Evolutionary conservation across 768 basidiomycete species (phyloP), one percentile per base, ranked within the genome.

Genomic region (Trametes sanguinea): DNA sequence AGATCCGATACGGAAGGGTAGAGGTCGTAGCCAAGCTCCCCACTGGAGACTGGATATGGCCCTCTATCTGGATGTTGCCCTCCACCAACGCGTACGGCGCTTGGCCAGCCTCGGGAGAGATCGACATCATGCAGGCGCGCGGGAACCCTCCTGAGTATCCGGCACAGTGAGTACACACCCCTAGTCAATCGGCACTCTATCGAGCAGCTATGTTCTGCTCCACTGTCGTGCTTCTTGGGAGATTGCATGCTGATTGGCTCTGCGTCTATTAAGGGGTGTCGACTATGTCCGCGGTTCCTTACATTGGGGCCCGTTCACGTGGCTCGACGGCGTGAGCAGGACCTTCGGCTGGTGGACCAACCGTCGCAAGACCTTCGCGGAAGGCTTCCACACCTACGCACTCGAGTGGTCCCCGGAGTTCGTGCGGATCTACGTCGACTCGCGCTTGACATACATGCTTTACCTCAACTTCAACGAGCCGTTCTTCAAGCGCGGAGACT

Each of bases 391-490:
- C 71, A 90, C 85, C 2, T 95, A 90, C 69, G 78, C 82, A 33
- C 74, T 97, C 51, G 94, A 95, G 76, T 97, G 94, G 94, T 86
- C 83, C 40, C 80, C 87, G 61, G 74, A 84, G 22, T 94, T 92
- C 77, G 80, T 95, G 84, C 92, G 88, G 22, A 82, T 90, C 67
- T 93, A 92, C 70, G 90, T 95, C 70, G 94, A 95, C 75, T 83
- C 85, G 16, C 84, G 92, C 43, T 81, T 95, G 27, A 82, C 86
- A 64, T 83, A 86, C 71, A 82, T 89, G 78, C 81, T 91, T 62
- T 78, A 87, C 48, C 71, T 92, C 55, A 76, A 77, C 70, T 94
- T 95, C 79, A 77, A 88, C 73, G 76, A 85, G 66, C 86, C 92
- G 5, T 93, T 95, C 80, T 95, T 92, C 79, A 65, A 84, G 40